Evolutionary conservation across 805 yeast genomes (phyloP), one percentile per base, ranked within the genome.

Genomic region (Candida yuanshanica): DNA sequence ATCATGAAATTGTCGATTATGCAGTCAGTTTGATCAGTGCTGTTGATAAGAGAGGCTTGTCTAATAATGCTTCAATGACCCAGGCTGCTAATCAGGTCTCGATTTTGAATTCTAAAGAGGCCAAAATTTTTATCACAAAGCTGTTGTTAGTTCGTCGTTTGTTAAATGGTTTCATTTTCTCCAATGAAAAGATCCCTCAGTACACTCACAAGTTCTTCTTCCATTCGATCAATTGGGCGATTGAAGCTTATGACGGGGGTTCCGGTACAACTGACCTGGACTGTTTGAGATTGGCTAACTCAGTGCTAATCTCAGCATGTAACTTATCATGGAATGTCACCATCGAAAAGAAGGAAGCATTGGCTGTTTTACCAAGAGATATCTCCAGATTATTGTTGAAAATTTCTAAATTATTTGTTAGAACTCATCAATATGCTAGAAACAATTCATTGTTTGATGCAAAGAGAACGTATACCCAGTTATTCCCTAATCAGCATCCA

Each of bases 401-500:
- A 0, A 55, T 82, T 31, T 64, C 81, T 27, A 58, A 67, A 36
- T 62, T 77, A 3, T 74, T 83, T 46, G 63, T 71, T 45, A 71
- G 69, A 51, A 71, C 74, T 53, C 71, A 78, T 62, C 72, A 71
- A 50, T 70, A 58, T 66, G 79, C 56, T 59, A 57, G 65, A 45
- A 56, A 49, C 14, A 48, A 52, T 20, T 55, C 52, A 12, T 65
- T 68, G 39, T 74, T 75, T 60, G 71, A 70, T 44, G 74, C 79
- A 26, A 79, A 75, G 61, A 73, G 87, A 63, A 71, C 78, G 0
- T 83, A 81, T 54, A 80, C 87, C 0, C 70, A 68, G 21, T 62
- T 86, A 32, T 89, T 87, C 65, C 95, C 93, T 8, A 68, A 70
- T 22, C 59, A 63, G 13, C 76, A 74, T 52, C 95, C 95, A 14